phyloP scores from a whole-genome alignment of 148 eudicot genomes.

The Dysphania ambrosioides region DNA sequence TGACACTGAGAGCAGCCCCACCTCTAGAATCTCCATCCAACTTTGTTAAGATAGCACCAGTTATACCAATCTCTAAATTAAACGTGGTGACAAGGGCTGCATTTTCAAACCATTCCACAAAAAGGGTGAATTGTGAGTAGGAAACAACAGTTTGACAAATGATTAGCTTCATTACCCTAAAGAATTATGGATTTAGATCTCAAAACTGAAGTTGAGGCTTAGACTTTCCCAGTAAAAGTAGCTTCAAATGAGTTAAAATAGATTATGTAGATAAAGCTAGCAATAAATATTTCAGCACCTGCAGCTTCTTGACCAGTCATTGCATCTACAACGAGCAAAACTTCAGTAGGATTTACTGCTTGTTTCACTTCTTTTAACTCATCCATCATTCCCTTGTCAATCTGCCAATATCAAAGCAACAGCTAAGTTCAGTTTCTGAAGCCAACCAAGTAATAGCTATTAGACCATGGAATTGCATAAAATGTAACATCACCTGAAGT shows the following conservation, averaged over 20 bases:
- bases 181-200: neutral
- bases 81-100: slow-evolving; percentile 89
- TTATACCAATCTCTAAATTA: slow-evolving; percentile 87
- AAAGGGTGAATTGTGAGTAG: slow-evolving; percentile 3
- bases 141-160: neutral
- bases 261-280: neutral
- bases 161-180: neutral
- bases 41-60: slow-evolving; percentile 94
- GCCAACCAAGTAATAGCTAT: neutral
- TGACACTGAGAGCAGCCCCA: slow-evolving; percentile 96
- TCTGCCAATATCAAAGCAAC: slow-evolving; percentile 38
- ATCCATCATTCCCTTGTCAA: slow-evolving; percentile 93
- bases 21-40: slow-evolving; percentile 99
- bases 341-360: slow-evolving; percentile 80
- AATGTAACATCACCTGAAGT: slow-evolving; percentile 67
- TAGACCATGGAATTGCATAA: slow-evolving; percentile 8
- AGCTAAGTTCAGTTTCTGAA: slow-evolving; percentile 4
- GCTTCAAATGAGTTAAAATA: neutral
- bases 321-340: slow-evolving; percentile 95
- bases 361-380: slow-evolving; percentile 88
- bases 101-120: slow-evolving; percentile 21
- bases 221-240: neutral
- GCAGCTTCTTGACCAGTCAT: slow-evolving; percentile 99
- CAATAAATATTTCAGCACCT: slow-evolving; percentile 39
- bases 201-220: neutral